Base-by-base conservation (phyloP, 176 grass and related monocot genomes). In the Saccharum officinarum region DNA sequence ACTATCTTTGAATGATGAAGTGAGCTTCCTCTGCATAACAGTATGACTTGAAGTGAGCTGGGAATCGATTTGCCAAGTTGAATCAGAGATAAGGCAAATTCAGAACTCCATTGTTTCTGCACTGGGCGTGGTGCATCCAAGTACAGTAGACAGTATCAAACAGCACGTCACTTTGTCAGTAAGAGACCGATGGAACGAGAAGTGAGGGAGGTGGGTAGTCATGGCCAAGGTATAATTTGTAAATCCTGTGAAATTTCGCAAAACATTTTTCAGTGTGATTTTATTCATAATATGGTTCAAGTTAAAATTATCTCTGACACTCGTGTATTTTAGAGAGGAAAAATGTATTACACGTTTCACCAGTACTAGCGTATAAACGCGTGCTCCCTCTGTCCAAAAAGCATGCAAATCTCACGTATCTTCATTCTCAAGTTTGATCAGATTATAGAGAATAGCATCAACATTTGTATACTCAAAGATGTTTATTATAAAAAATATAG, bases 1-100 rank as follows among this genome's bases (percentile, higher is more conserved):
- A 86, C 83, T 86, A 33, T 52, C 75, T 76, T 89, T 41, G 37
- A 4, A 31, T n/a, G 83, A 86, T 39, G 23, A 45, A 82, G 72
- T 74, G 82, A 37, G 0, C 15, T 36, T 74, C 1, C 10, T 55
- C 69, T 10, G 73, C 20, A 79, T 14, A 38, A 60, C 30, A 20
- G 18, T 12, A 45, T 31, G 22, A 42, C 31, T n/a, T 71, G 23
- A 63, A 59, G 55, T 3, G 9, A 80, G 37, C 59, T 40, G 72
- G 10, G 55, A 73, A 80, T 22, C 20, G 63, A 49, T 15, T 8
- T 64, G 41, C 63, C 18, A 26, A 33, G 44, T 49, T 50, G 14
- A 45, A 8, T 1, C 4, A 38, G 20, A 26, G 41, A 1, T 26
- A 46, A 46, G 70, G 40, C 11, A 12, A 71, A 40, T 71, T 14